phyloP scores from a whole-genome alignment of 2,329 filamentous ascomycete genomes.

The Zalaria sp. region DNA sequence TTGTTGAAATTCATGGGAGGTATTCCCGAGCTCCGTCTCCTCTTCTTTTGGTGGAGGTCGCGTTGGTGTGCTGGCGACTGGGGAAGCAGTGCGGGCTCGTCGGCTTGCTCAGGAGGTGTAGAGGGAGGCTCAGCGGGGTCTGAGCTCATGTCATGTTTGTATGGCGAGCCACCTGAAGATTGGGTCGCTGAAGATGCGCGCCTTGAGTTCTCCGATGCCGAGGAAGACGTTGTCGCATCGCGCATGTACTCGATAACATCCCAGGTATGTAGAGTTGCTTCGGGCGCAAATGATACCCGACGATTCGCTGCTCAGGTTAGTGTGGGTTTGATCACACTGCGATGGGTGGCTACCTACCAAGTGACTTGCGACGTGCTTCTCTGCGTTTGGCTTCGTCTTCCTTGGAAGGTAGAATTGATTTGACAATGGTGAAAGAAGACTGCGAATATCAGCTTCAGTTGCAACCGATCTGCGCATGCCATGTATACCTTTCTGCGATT shows the following conservation, averaged over 20 bases:
- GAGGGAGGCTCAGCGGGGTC: slow-evolving; percentile 40
- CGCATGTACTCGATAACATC: slow-evolving; percentile 83
- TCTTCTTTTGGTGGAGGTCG: slow-evolving; percentile 47
- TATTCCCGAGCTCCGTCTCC: slow-evolving; percentile 52
- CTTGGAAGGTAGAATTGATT: slow-evolving; percentile 41
- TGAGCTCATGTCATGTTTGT: slow-evolving; percentile 21
- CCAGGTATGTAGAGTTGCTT: slow-evolving; percentile 94
- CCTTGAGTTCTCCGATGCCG: slow-evolving; percentile 58
- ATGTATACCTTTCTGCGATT: slow-evolving; percentile 63
- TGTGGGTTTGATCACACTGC: slow-evolving; percentile 3
- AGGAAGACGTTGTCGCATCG: slow-evolving; percentile 66
- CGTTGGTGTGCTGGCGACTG: slow-evolving; percentile 51
- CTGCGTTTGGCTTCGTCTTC: slow-evolving; percentile 51
- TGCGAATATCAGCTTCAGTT: slow-evolving; percentile 6
- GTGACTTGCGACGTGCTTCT: slow-evolving; percentile 81
- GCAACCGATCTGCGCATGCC: not conserved
- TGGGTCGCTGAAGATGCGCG: slow-evolving; percentile 47
- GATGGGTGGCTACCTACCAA: slow-evolving; percentile 36
- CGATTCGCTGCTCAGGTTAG: slow-evolving; percentile 49
- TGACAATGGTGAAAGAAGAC: slow-evolving; percentile 37
- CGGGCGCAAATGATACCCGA: slow-evolving; percentile 90
- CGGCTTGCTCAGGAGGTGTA: slow-evolving; percentile 46
- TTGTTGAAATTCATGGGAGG: slow-evolving; percentile 51
- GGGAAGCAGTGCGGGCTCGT: slow-evolving; percentile 33
- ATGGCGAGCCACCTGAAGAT: slow-evolving; percentile 12